Evolutionary conservation across 352 stramenopile genomes (phyloP).

Genomic region (Globisporangium paroecandrum): DNA sequence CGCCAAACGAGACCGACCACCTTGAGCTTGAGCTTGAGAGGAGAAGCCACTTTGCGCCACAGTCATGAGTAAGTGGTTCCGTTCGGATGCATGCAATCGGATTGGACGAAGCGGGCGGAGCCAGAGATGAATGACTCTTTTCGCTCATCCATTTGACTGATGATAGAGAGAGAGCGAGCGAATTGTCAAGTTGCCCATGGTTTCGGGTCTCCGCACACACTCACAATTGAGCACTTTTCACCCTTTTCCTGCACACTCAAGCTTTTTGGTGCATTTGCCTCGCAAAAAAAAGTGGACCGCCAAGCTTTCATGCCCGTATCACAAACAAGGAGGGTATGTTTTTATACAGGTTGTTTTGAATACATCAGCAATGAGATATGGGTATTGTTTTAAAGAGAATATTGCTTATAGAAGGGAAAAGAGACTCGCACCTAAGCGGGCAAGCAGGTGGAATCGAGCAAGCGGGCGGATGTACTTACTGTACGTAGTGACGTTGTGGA

Average conservation of each 20-base stretch:
- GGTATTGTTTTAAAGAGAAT: neutral
- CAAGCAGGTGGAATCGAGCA: conserved; percentile 9
- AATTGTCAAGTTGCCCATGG: neutral
- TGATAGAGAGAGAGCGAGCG: neutral
- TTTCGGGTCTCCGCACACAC: no score
- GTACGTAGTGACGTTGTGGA: conserved; percentile 14
- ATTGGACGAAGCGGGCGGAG: neutral
- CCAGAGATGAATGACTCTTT: neutral
- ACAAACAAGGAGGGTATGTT: neutral
- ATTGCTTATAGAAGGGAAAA: neutral
- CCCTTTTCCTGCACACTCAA: neutral
- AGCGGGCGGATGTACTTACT: neutral
- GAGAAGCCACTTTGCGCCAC: no score
- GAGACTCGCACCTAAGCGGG: neutral
- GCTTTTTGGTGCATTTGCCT: neutral
- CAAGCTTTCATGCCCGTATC: neutral
- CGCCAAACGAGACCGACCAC: no score
- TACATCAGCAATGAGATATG: neutral
- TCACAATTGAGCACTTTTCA: no score
- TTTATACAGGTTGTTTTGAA: neutral
- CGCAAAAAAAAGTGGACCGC: conserved; percentile 10
- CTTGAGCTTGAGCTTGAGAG: no score
- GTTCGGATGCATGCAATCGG: neutral
- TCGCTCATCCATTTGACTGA: neutral
- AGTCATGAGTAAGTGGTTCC: no score